These are phyloP conservation scores for Chaetomiaceae sp. DNA, from an alignment of 2,329 filamentous ascomycete species.

Conservation along the genomic window DNA sequence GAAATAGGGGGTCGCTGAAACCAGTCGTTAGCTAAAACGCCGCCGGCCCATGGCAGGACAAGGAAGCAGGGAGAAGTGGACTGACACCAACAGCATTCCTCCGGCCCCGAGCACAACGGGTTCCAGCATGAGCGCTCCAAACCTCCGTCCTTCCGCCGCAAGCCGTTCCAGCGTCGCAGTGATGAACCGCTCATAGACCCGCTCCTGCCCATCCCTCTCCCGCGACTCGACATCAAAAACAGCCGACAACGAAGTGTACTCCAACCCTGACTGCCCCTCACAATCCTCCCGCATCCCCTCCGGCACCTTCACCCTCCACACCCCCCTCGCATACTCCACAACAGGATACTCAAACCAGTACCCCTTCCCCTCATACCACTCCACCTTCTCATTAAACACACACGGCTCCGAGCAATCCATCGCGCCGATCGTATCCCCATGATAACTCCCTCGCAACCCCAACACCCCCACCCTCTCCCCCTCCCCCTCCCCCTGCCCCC, in stretches of 20 bases:
- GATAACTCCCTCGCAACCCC: conserved; percentile 74
- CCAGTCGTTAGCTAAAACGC: background rate
- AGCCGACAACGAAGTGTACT: conserved; percentile 44
- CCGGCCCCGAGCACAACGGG: conserved; percentile 75
- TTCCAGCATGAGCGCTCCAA: conserved; percentile 74
- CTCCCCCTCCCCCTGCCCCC: conserved; percentile 44
- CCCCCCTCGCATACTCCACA: conserved; percentile 58
- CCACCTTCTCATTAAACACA: conserved; percentile 72
- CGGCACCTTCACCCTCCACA: conserved; percentile 59
- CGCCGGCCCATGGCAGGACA: background rate
- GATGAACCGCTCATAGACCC: conserved; percentile 57
- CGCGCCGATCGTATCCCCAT: conserved; percentile 81
- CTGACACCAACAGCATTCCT: conserved; percentile 74
- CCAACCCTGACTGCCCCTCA: conserved; percentile 39
- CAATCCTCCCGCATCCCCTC: conserved; percentile 34
- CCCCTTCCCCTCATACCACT: conserved; percentile 77
- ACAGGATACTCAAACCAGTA: conserved; percentile 77
- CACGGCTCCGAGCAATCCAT: conserved; percentile 81
- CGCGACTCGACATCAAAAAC: conserved; percentile 56
- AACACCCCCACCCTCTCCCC: conserved; percentile 58
- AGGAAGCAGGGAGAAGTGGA: conserved; percentile 11
- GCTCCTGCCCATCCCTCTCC: conserved; percentile 31
- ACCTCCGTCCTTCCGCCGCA: conserved; percentile 52
- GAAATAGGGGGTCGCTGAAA: conserved; percentile 70
- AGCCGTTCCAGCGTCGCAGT: conserved; percentile 46